phyloP scores from a whole-genome alignment of 176 grass and related monocot species.

The Phyllostachys edulis region DNA sequence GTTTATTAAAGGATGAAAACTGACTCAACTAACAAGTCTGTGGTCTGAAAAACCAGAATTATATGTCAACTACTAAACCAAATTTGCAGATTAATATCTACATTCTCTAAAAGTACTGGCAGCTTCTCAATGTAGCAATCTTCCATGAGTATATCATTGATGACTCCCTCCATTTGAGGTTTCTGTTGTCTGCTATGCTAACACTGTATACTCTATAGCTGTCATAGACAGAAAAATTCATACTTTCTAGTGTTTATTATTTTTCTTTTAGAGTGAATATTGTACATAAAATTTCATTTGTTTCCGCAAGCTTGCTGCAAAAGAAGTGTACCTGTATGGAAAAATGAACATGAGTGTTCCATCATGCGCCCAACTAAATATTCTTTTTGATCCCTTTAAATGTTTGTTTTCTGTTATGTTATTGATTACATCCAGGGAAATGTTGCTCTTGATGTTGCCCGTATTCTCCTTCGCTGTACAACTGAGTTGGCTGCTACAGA shows the following conservation, averaged over 20 bases:
- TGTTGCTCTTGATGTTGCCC: conserved; percentile 94
- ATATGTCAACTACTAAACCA: neutral
- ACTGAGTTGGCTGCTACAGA: conserved; percentile 78
- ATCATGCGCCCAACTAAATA: neutral
- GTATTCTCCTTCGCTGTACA: conserved; percentile 70
- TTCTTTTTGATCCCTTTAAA: neutral
- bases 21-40: neutral
- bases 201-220: neutral
- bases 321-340: neutral
- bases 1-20: too few species aligned
- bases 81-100: neutral
- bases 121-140: neutral
- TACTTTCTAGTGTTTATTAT: neutral
- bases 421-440: conserved; percentile 61
- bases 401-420: conserved; percentile 1
- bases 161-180: neutral
- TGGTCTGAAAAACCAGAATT: neutral
- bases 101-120: neutral
- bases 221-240: neutral
- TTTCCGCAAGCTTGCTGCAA: conserved; percentile 9
- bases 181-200: neutral
- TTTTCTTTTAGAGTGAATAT: neutral
- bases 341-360: neutral
- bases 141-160: neutral
- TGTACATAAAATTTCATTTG: neutral